These are phyloP conservation scores for Arthrocladium fulminans DNA, from an alignment of 2,329 filamentous ascomycete genomes.

Conservation along the genomic window DNA sequence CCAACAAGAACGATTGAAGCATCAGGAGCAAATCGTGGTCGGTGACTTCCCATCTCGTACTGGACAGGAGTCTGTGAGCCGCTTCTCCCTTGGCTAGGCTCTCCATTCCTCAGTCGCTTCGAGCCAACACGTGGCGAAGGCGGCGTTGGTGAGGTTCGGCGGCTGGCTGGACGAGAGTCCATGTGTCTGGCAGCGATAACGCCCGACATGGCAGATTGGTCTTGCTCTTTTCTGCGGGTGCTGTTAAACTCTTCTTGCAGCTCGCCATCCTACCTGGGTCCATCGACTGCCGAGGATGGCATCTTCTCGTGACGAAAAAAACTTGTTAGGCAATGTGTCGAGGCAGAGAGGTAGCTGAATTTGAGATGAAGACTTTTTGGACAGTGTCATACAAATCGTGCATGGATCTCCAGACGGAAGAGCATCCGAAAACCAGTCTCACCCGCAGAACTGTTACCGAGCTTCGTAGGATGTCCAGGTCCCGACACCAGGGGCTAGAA, in stretches of 20 bases:
- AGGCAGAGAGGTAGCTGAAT: too few species aligned
- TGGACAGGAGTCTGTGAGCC: background rate
- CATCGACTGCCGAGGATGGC: background rate
- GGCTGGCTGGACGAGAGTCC: background rate
- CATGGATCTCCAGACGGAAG: too few species aligned
- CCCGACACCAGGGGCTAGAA: too few species aligned
- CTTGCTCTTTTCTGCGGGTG: slow-evolving; percentile 14
- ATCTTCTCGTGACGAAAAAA: background rate
- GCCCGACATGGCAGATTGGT: slow-evolving; percentile 10
- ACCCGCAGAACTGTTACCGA: too few species aligned
- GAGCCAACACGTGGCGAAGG: background rate
- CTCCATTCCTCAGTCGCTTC: slow-evolving; percentile 5
- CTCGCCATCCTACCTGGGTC: slow-evolving; percentile 9
- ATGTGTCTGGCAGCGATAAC: background rate
- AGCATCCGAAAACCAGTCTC: too few species aligned
- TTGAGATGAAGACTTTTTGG: too few species aligned
- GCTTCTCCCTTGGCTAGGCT: background rate
- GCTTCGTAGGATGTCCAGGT: too few species aligned
- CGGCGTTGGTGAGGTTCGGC: background rate
- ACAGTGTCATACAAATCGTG: too few species aligned
- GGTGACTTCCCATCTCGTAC: background rate
- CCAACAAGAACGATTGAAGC: slow-evolving; percentile 36
- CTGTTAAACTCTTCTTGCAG: slow-evolving; percentile 9
- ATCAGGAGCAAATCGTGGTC: slow-evolving; percentile 23
- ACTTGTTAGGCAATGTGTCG: background rate